These are phyloP conservation scores for Boeremia exigua DNA, from an alignment of 2,329 filamentous ascomycete species.

Conservation along the genomic window DNA sequence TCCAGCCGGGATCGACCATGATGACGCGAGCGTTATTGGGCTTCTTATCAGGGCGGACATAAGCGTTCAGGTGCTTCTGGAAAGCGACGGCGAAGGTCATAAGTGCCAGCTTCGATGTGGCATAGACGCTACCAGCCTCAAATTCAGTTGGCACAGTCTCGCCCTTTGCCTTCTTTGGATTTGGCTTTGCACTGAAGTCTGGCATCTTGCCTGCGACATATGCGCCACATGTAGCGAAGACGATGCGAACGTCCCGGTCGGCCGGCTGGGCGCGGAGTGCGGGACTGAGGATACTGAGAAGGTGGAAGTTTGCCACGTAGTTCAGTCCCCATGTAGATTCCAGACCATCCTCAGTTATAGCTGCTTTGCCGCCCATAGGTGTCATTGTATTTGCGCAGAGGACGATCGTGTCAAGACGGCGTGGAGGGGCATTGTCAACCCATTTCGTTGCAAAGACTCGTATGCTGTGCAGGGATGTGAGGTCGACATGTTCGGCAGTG, in stretches of 20 bases:
- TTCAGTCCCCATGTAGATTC: slow-evolving; percentile 95
- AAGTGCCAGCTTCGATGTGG: slow-evolving; percentile 70
- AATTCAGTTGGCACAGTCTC: slow-evolving; percentile 45
- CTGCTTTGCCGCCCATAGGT: slow-evolving; percentile 66
- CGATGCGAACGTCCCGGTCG: slow-evolving; percentile 88
- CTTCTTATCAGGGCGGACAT: slow-evolving; percentile 80
- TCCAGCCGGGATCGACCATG: slow-evolving; percentile 84
- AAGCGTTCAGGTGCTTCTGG: slow-evolving; percentile 87
- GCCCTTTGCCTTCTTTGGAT: slow-evolving; percentile 65
- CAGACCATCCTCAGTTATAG: slow-evolving; percentile 75
- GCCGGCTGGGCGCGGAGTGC: slow-evolving; percentile 89
- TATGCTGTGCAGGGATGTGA: slow-evolving; percentile 86
- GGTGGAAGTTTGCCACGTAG: slow-evolving; percentile 93
- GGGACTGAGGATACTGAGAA: slow-evolving; percentile 88
- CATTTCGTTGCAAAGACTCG: slow-evolving; percentile 94
- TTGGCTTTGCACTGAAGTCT: slow-evolving; percentile 55
- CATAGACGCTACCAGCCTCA: slow-evolving; percentile 54
- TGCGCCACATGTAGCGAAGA: slow-evolving; percentile 85
- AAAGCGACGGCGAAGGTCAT: slow-evolving; percentile 90
- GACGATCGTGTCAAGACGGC: slow-evolving; percentile 88
- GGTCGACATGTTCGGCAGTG: slow-evolving; percentile 93
- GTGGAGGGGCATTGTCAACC: slow-evolving; percentile 92
- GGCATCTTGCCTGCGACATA: slow-evolving; percentile 81
- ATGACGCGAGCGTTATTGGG: slow-evolving; percentile 84
- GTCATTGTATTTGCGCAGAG: slow-evolving; percentile 83